These are phyloP conservation scores for Aspergillus chevalieri DNA, from an alignment of 2,329 filamentous ascomycete genomes.

Conservation along the genomic window DNA sequence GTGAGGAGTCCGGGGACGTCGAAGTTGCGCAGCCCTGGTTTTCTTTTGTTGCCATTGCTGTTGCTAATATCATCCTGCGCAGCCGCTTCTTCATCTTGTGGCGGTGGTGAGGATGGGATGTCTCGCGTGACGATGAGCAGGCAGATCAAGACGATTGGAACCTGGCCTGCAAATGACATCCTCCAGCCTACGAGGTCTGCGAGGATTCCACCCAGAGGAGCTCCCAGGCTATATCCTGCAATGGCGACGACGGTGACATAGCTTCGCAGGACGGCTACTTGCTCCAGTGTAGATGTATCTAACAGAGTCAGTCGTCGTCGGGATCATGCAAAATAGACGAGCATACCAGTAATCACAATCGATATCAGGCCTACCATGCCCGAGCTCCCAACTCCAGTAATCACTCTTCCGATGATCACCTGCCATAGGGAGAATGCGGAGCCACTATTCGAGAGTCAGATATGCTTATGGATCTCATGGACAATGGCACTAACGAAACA, in stretches of 20 bases:
- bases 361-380: background rate
- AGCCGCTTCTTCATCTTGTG: background rate
- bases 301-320: background rate
- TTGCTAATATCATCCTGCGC: background rate
- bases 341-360: background rate
- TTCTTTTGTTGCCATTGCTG: background rate
- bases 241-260: background rate
- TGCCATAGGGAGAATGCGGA: background rate
- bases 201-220: background rate
- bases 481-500: background rate
- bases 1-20: background rate
- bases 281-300: background rate
- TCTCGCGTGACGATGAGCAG: background rate
- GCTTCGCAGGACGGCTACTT: background rate
- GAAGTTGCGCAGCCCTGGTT: background rate
- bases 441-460: background rate
- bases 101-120: background rate
- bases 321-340: background rate
- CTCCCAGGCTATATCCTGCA: background rate
- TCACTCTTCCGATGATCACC: background rate
- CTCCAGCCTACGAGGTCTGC: background rate
- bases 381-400: background rate
- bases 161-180: background rate
- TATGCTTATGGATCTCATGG: background rate
- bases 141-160: background rate